These are phyloP conservation scores for Globisporangium carolinianum DNA, from an alignment of 352 stramenopile genomes.

Conservation along the genomic window DNA sequence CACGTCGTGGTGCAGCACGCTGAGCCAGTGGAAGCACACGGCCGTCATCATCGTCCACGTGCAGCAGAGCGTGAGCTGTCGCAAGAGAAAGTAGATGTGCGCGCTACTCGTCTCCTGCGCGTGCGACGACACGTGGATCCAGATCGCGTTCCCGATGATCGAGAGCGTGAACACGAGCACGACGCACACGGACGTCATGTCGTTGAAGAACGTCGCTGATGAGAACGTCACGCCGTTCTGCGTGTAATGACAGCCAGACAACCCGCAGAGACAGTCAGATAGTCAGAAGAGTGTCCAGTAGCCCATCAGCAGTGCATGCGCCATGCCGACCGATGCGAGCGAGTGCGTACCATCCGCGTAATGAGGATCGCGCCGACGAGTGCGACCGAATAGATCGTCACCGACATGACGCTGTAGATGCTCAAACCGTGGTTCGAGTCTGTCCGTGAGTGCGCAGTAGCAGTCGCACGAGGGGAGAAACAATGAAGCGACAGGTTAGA, in stretches of 20 bases:
- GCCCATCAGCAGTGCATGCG: no score
- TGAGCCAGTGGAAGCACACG: conserved; percentile 82
- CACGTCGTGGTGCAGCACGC: conserved; percentile 62
- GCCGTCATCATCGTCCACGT: conserved; percentile 86
- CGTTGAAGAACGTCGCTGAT: conserved; percentile 71
- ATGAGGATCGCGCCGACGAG: conserved; percentile 70
- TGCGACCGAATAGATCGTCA: conserved; percentile 74
- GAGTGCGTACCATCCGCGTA: conserved; percentile 58
- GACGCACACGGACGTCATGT: conserved; percentile 76
- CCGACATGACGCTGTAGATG: conserved; percentile 85
- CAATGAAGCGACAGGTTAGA: neutral
- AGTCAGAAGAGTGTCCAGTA: no score
- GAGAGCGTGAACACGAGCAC: conserved; percentile 65
- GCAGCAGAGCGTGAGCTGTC: conserved; percentile 59
- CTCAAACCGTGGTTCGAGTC: conserved; percentile 62
- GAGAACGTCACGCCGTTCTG: conserved; percentile 82
- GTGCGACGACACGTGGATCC: conserved; percentile 67
- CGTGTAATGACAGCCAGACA: neutral
- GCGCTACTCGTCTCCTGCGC: conserved; percentile 32
- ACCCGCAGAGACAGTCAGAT: no score
- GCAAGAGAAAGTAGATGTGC: conserved; percentile 71
- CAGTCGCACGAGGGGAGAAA: neutral
- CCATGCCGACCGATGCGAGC: neutral
- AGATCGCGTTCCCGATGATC: conserved; percentile 76
- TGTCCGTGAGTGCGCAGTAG: conserved; percentile 2